Evolutionary conservation across 257 asterid genomes (phyloP).

Genomic region (Fraxinus excelsior): DNA sequence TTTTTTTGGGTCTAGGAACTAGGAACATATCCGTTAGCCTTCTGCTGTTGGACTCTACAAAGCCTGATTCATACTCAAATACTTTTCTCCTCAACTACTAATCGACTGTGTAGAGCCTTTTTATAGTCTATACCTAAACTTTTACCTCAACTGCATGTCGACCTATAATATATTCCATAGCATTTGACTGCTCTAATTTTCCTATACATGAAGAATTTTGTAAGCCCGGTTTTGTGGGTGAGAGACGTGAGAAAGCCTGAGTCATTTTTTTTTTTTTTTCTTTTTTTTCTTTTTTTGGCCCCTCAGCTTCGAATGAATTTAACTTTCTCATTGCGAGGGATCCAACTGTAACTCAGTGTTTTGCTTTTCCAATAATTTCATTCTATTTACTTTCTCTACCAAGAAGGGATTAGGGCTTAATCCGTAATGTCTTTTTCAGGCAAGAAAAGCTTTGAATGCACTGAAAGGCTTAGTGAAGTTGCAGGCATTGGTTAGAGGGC

Average conservation of each 20-base stretch:
- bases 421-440: slow-evolving; percentile 36
- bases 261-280: too few relatives aligned
- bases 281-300: too few relatives aligned
- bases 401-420: not conserved
- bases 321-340: not conserved
- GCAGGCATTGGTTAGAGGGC: slow-evolving; percentile 94
- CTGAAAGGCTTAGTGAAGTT: slow-evolving; percentile 86
- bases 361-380: not conserved
- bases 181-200: too few relatives aligned
- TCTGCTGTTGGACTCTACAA: too few relatives aligned
- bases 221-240: too few relatives aligned
- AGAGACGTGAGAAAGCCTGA: too few relatives aligned
- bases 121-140: not conserved
- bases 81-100: too few relatives aligned
- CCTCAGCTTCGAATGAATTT: too few relatives aligned
- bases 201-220: too few relatives aligned
- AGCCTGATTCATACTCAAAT: too few relatives aligned
- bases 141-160: too few relatives aligned
- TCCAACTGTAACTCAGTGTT: not conserved
- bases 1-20: not conserved
- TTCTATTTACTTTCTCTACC: not conserved
- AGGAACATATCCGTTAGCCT: not conserved
- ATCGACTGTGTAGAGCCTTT: not conserved
- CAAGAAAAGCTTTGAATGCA: slow-evolving; percentile 95
- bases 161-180: too few relatives aligned